Evolutionary conservation across 2,329 filamentous ascomycete species (phyloP), one percentile per base, ranked within the genome.

Genomic region (Fusarium ramigenum): DNA sequence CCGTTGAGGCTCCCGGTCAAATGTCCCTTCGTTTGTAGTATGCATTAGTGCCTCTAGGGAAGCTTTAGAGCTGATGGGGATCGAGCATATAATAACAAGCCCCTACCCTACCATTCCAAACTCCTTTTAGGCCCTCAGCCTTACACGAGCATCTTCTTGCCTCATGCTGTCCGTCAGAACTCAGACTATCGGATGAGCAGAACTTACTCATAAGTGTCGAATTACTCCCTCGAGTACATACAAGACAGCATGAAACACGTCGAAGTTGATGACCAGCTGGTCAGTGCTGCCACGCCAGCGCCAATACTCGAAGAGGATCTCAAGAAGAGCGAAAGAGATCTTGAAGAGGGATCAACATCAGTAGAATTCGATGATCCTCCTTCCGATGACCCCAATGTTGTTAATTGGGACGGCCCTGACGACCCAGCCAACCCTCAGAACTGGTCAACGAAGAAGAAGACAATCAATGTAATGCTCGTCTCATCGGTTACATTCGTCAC

Each of bases 391-490:
- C 72, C 70, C 54, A 63, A 78, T 67, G 80, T 89, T 18, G 86
- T 92, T 18, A 86, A 85, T 65, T 93, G 89, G 88, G 88, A 91
- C 71, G 85, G 87, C 1, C 85, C 86, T 1, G 80, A 88, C 61
- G 89, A 91, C 61, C 86, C 86, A 2, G 80, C 84, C 40, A 90
- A 91, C 65, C 90, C 91, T 0, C 80, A 87, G 70, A 93, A 92
- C 77, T 93, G 90, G 89, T 74, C 84, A 7, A 65, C 61, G 9
- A 60, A 56, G n/a, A 77, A 76, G 44, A 85, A 84, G 69, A 77
- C 78, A 53, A 59, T 80, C 16, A 81, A 81, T 16, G 78, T 85
- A 2, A 73, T 75, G 4, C 75, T 84, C 10, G 75, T 85, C 9
- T 83, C 83, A 8, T 78, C 80, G 36, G 80, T 85, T n/a, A 84